These are phyloP conservation scores for Neopestalotiopsis sp. DNA, from an alignment of 2,329 filamentous ascomycete species.

Conservation along the genomic window DNA sequence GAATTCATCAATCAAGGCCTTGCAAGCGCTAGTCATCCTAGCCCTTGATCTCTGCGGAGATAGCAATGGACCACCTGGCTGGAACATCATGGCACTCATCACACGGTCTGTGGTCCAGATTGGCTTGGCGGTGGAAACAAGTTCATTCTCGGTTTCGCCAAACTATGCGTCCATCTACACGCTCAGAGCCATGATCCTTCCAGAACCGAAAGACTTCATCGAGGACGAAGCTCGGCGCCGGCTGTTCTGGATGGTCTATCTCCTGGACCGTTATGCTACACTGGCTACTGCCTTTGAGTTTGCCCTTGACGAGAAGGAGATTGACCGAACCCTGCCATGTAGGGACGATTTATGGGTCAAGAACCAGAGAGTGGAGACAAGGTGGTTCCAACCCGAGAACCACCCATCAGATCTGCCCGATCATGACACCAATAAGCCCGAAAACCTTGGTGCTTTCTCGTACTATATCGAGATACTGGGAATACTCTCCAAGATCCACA, in stretches of 20 bases:
- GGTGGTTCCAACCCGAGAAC: slow-evolving; percentile 73
- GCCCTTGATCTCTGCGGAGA: slow-evolving; percentile 84
- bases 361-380: slow-evolving; percentile 83
- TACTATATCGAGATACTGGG: slow-evolving; percentile 91
- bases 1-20: slow-evolving; percentile 84
- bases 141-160: slow-evolving; percentile 78
- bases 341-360: slow-evolving; percentile 85
- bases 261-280: slow-evolving; percentile 88
- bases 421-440: slow-evolving; percentile 70
- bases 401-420: slow-evolving; percentile 54
- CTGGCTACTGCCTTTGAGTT: slow-evolving; percentile 93
- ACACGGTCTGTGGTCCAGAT: slow-evolving; percentile 88
- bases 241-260: slow-evolving; percentile 93
- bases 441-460: slow-evolving; percentile 86
- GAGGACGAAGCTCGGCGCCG: slow-evolving; percentile 87
- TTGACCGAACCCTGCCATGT: slow-evolving; percentile 85
- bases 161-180: slow-evolving; percentile 89
- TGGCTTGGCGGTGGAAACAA: slow-evolving; percentile 82
- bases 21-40: slow-evolving; percentile 87
- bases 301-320: slow-evolving; percentile 85
- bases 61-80: slow-evolving; percentile 88
- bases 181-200: slow-evolving; percentile 81
- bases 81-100: slow-evolving; percentile 90
- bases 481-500: slow-evolving; percentile 85
- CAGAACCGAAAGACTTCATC: slow-evolving; percentile 83